Evolutionary conservation across 2,329 filamentous ascomycete species (phyloP), one percentile per base, ranked within the genome.

Genomic region (Plenodomus tracheiphilus): DNA sequence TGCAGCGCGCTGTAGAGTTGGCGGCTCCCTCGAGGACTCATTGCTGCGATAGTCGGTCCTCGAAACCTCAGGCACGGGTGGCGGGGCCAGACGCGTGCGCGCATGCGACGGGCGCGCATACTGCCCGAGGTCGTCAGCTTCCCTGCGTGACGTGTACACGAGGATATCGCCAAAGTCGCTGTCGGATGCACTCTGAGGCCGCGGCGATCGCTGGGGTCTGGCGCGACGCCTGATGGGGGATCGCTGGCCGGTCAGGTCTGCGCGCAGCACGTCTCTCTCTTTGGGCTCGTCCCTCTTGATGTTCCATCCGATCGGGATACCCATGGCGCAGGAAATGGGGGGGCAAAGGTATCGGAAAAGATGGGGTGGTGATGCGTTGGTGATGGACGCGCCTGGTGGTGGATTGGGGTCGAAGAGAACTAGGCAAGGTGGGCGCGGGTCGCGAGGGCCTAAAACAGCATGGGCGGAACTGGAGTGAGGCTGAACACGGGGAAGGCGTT

Each of bases 221-320:
- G 58, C 58, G 56, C 78, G 76, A 49, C 83, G 80, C 51, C 83
- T 80, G 61, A 86, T 85, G 36, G 80, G 71, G 34, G 81, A 85
- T 64, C 83, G 80, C 46, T 75, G 66, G 39, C 80, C 80, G 48
- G 78, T 77, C 32, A 76, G 68, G 61, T 85, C 82, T 54, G 66
- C 69, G 66, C 83, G 84, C 54, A 74, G 65, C 44, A 74, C 66
- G 49, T 74, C 70, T 45, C 74, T 76, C 19, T 70, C 67, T 51
- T 54, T 59, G 47, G 75, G 73, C 50, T 76, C 71, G 40, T 80
- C 64, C 81, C 78, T 67, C 76, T 77, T 75, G 77, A 85, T 71
- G 46, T 63, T 63, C 59, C 59, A 64, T 46, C 59, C 60, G 53
- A 85, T 77, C 53, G 77, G 78, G 61, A 80, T 74, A 60, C 78